Evolutionary conservation across 495 filamentous ascomycete species (phyloP), one percentile per base, ranked within the genome.

Genomic region (Aspergillus saccharolyticus): DNA sequence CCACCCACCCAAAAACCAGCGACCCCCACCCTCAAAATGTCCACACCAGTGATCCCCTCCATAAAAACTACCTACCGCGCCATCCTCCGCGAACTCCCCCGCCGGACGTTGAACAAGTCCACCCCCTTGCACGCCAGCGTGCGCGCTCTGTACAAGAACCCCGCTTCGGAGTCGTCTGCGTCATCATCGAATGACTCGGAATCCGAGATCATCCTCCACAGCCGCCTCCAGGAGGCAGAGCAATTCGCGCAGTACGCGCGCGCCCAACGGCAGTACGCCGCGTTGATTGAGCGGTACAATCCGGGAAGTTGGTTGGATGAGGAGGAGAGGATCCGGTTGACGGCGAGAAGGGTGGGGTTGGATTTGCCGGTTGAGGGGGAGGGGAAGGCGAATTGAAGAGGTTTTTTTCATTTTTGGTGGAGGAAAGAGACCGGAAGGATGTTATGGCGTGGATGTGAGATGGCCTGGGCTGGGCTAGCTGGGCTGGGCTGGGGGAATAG

Each of bases 1-100:
- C 42, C 46, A 51, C 52, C 52, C 47, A 22, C 1, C 53, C 45
- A 61, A 52, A 20, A 39, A 53, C 12, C 46, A 7, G 25, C 25
- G 25, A 53, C 20, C 14, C 16, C 30, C 53, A 57, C 65, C 68
- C 65, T 56, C 43, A 65, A 46, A 55, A 68, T 68, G 62, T 52
- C 53, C 33, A 65, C 70, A 53, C 51, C 66, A 30, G 10, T 10
- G 10, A 30, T 30, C 51, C 60, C 74, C 28, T 81, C 81, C 65
- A 70, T 87, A 49, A 89, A 89, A 67, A 83, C 89, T 45, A 78
- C 96, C 67, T 98, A 98, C 79, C 89, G 94, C 64, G 80, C 85
- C 19, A 78, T 98, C 70, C 89, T 97, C 53, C 89, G 91, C 72
- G 92, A 97, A 75, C 85, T 97, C 25, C 93, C 94, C 18, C 83